Base-by-base conservation (phyloP, 306 rosid species). In the Glycyrrhiza uralensis region DNA sequence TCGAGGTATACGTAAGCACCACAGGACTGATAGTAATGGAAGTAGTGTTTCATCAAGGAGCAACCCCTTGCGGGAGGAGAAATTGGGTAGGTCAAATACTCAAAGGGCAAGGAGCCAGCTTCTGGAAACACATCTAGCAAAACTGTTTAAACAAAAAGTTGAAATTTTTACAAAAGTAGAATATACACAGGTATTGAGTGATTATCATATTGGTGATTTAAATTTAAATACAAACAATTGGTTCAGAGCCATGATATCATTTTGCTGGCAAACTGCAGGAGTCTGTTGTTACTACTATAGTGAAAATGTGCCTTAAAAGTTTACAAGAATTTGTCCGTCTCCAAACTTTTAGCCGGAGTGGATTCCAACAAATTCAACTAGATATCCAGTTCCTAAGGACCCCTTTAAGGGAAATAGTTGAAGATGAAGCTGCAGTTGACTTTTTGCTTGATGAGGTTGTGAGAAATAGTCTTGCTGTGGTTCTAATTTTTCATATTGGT, bases 351-450 rank as follows among this genome's bases (percentile, higher is more conserved):
- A 94, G 89, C 76, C 86, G 97, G 60, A 94, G 97, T 61, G 98
- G 98, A 78, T 94, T 94, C 87, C 96, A 91, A 80, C 98, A 91
- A 86, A 82, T 94, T 86, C 98, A 94, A 70, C 78, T 94, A 79
- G 98, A 94, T 84, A 84, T 87, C 79, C 97, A 89, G 69, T 94
- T 85, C 79, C 66, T 94, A 29, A 87, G 96, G 80, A 83, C 84
- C 76, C 91, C 95, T 42, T 50, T 84, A 60, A 89, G 88, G 85
- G 98, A 91, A 75, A 75, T 70, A 19, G 92, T 89, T 55, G 96
- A 87, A 82, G 97, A 91, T 85, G 96, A 91, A 87, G 97, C 95
- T 24, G 92, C 87, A 6, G 71, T 87, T 11, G 98, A 91, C 84
- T 91, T 94, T 79, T 84, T 94, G 76, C 92, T 94, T 17, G 98